Conservation (phyloP, 106 monocot species). For the Iris macrosiphon region DNA sequence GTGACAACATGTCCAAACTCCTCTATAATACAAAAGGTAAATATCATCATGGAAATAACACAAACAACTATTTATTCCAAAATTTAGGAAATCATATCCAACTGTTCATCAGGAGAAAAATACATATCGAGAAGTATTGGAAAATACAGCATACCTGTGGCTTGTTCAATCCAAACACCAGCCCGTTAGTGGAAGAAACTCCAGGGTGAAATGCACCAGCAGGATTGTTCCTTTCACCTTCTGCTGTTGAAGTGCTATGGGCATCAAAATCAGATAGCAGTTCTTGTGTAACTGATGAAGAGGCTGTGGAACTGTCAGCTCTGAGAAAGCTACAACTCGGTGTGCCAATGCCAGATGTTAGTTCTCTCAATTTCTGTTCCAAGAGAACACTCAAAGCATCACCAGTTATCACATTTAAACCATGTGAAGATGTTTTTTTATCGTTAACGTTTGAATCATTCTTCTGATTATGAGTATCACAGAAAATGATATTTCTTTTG, state of each 20-base stretch:
- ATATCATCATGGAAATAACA: no score
- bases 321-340: constrained; percentile 24
- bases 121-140: no score
- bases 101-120: no score
- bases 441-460: constrained; percentile 5
- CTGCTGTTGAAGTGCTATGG: background rate
- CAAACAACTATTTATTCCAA: no score
- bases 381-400: constrained; percentile 72
- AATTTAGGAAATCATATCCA: no score
- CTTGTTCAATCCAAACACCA: constrained; percentile 12
- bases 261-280: constrained; percentile 14
- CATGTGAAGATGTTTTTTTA: constrained; percentile 16
- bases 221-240: constrained; percentile 21
- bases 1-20: no score
- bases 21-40: no score
- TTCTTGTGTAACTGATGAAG: constrained; percentile 22
- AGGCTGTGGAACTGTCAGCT: constrained; percentile 14
- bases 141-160: constrained; percentile 25
- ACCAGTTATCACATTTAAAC: constrained; percentile 43
- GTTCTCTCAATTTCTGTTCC: constrained; percentile 79
- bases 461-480: constrained; percentile 13
- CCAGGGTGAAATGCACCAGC: constrained; percentile 1
- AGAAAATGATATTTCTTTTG: constrained; percentile 13
- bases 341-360: constrained; percentile 36
- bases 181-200: constrained; percentile 12